Evolutionary conservation across 2,329 filamentous ascomycete species (phyloP), one percentile per base, ranked within the genome.

Genomic region (Ophiocordyceps polyrhachis-furcata): DNA sequence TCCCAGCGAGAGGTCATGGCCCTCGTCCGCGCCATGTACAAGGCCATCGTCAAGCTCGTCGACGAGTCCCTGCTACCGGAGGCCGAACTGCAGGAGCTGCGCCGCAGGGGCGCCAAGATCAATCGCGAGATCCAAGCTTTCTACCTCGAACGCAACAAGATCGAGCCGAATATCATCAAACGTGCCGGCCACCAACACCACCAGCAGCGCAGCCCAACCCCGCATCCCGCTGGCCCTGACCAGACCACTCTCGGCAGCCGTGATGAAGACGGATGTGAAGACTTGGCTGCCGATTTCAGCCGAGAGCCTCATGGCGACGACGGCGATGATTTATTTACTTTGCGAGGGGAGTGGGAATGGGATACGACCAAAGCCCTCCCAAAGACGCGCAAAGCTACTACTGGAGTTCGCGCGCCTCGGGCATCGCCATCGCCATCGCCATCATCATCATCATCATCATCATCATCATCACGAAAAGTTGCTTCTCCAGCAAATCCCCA

Each of bases 1-100:
- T 48, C 56, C 37, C 55, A 61, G 49, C 57, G 61, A 21, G 68
- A 70, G 49, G 58, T 67, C 43, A 60, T 68, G 35, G 62, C 64
- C 31, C 58, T 69, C 43, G 66, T 63, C 2, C 63, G 67, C 32
- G 58, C 60, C 45, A 68, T 71, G 64, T 63, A 67, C 48, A 57
- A 62, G 25, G 61, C 64, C 15, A 62, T 62, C 32, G 67, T 68
- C 56, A 65, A 64, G 53, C 57, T 71, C 31, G 49, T 63, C 43
- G 53, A 60, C 21, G 63, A 70, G 47, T 46, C 52, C 37, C 60
- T 69, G 59, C 55, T 66, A 1, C 53, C 59, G 17, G 56, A 56
- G 4, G 49, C 54, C 9, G 54, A 63, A 23, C 49, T 62, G 25
- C 51, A 55, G 21, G 49, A 58, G 42, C 49, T 70, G 38, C 58